Conservation (phyloP, 2,329 filamentous ascomycete species). For the Leptographium flavum region DNA sequence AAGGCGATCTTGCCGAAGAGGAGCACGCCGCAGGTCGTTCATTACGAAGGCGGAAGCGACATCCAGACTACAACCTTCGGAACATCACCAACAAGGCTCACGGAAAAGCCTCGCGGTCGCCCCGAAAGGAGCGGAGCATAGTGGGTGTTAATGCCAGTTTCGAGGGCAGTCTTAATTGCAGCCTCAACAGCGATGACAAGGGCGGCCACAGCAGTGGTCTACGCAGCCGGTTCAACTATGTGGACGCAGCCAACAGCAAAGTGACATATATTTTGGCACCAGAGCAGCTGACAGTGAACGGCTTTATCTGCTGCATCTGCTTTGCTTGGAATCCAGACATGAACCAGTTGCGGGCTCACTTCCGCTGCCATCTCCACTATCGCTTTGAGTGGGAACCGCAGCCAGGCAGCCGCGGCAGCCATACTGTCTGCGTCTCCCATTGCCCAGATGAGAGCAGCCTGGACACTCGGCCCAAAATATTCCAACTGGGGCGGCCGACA, state of each 20-base stretch:
- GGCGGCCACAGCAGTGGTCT: not conserved
- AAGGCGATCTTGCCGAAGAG: conserved; percentile 15
- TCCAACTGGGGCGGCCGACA: conserved; percentile 27
- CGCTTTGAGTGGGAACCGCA: conserved; percentile 25
- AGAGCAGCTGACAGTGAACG: conserved; percentile 31
- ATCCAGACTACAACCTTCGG: conserved; percentile 45
- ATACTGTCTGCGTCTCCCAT: conserved; percentile 25
- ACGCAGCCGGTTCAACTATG: not conserved
- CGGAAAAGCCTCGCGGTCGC: conserved; percentile 30
- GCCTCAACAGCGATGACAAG: conserved; percentile 19
- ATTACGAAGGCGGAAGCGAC: conserved; percentile 30
- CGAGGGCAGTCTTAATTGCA: too few relatives aligned
- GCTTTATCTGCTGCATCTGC: conserved; percentile 36
- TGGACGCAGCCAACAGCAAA: conserved; percentile 15
- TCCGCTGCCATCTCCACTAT: conserved; percentile 33
- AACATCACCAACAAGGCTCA: conserved; percentile 42
- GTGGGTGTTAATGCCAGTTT: not conserved
- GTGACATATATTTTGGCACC: conserved; percentile 31
- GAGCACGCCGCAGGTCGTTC: conserved; percentile 34
- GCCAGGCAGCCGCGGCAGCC: conserved; percentile 19
- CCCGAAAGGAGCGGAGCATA: not conserved
- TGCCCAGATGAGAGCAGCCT: conserved; percentile 9
- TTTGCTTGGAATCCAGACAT: conserved; percentile 31
- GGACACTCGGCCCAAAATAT: conserved; percentile 18
- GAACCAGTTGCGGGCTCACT: conserved; percentile 31